Evolutionary conservation across 75 land plant genomes (phyloP).

Genomic region (Ceratopteris richardii): DNA sequence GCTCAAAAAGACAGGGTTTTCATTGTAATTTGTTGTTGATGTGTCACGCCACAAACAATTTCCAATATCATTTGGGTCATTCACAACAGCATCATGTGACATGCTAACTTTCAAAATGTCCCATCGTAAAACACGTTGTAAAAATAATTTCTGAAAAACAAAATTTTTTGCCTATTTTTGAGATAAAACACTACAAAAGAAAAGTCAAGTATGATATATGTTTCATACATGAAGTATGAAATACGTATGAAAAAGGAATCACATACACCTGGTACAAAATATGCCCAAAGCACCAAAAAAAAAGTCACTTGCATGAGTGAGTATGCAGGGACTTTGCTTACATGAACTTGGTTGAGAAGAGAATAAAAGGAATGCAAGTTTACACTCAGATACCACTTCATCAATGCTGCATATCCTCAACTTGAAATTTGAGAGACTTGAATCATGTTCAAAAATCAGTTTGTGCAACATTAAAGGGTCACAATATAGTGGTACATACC

Average conservation of each 20-base stretch:
- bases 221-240: too few relatives aligned
- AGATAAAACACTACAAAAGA: not conserved
- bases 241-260: not conserved
- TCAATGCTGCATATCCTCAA: not conserved
- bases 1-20: too few relatives aligned
- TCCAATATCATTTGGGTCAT: not conserved
- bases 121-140: not conserved
- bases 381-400: not conserved
- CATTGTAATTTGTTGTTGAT: not conserved
- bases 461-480: too few relatives aligned
- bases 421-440: not conserved
- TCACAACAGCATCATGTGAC: not conserved
- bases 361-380: not conserved
- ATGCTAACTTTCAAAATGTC: too few relatives aligned
- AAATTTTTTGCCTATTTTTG: not conserved
- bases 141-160: not conserved
- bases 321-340: not conserved
- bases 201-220: not conserved
- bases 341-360: not conserved
- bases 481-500: too few relatives aligned
- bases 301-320: not conserved
- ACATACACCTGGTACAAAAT: not conserved
- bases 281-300: not conserved
- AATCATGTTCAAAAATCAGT: not conserved
- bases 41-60: not conserved